Percentiles rank a stretch among this genome's conserved stretches.
Evolutionary conservation across 169 alveolate genomes (phyloP).

Genomic region (Plasmodium cynomolgi): DNA sequence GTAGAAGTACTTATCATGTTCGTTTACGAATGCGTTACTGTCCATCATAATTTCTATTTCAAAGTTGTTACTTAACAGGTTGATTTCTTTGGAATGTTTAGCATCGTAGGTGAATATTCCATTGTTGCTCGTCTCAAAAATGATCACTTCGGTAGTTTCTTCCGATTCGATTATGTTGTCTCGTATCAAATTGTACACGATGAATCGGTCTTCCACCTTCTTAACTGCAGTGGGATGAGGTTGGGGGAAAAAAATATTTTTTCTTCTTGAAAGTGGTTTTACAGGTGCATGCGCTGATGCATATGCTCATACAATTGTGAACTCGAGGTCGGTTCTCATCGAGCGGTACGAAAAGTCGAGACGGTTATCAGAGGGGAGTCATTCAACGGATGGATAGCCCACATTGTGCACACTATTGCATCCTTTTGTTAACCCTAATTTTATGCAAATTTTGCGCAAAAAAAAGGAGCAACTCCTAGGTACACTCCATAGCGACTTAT

Average conservation of each 20-base stretch:
- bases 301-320: not conserved
- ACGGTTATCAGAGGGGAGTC: not conserved
- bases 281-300: not conserved
- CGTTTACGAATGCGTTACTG: slow-evolving; percentile 11
- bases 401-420: not conserved
- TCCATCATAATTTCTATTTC: slow-evolving; percentile 55
- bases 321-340: not conserved
- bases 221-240: slow-evolving; percentile 1
- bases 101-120: slow-evolving; percentile 43
- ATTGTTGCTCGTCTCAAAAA: slow-evolving; percentile 35
- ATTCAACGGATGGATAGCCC: not conserved
- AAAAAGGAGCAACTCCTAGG: not conserved
- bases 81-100: slow-evolving; percentile 39
- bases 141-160: slow-evolving; percentile 17
- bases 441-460: not conserved
- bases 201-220: slow-evolving; percentile 29
- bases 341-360: not conserved
- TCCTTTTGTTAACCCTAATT: not conserved
- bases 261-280: not conserved
- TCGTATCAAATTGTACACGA: slow-evolving; percentile 23
- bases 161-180: slow-evolving; percentile 46
- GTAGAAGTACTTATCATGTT: slow-evolving; percentile 14
- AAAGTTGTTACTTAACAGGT: slow-evolving; percentile 29
- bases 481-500: not conserved
- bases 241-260: not conserved